Evolutionary conservation across 805 yeast species (phyloP).

Genomic region (Candida xiaguanensis): DNA sequence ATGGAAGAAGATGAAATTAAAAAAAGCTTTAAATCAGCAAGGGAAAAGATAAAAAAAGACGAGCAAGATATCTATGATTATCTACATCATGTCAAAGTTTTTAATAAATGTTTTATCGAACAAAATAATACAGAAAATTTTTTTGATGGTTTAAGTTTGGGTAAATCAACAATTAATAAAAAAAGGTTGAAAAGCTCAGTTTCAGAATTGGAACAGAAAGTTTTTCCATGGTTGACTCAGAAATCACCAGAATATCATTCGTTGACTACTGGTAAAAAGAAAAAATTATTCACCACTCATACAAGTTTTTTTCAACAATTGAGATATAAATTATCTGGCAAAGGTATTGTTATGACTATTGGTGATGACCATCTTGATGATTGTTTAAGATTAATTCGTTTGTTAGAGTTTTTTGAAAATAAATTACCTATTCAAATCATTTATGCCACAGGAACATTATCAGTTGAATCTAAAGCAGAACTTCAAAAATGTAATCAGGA

Average conservation of each 20-base stretch:
- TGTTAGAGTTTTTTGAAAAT: constrained; percentile 26
- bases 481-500: constrained; percentile 19
- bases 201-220: constrained; percentile 11
- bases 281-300: constrained; percentile 1
- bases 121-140: constrained; percentile 1
- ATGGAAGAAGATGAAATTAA: constrained; percentile 6
- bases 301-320: constrained; percentile 9
- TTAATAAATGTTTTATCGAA: constrained; percentile 20
- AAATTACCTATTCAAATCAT: constrained; percentile 31
- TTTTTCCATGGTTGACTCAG: constrained; percentile 23
- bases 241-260: constrained; percentile 16
- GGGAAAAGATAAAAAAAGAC: constrained; percentile 10
- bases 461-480: constrained; percentile 19
- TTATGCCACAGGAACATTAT: constrained; percentile 21
- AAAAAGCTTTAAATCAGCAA: constrained; percentile 4
- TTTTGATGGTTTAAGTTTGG: constrained; percentile 5
- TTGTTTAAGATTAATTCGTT: constrained; percentile 20
- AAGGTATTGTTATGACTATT: constrained; percentile 32
- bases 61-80: constrained; percentile 22
- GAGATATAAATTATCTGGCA: constrained; percentile 20
- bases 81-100: constrained; percentile 20
- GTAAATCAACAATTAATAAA: not conserved
- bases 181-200: not conserved
- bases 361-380: constrained; percentile 22
- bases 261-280: constrained; percentile 1